Base-by-base conservation (phyloP, 179 eudicot species). In the Amaranthus tricolor region DNA sequence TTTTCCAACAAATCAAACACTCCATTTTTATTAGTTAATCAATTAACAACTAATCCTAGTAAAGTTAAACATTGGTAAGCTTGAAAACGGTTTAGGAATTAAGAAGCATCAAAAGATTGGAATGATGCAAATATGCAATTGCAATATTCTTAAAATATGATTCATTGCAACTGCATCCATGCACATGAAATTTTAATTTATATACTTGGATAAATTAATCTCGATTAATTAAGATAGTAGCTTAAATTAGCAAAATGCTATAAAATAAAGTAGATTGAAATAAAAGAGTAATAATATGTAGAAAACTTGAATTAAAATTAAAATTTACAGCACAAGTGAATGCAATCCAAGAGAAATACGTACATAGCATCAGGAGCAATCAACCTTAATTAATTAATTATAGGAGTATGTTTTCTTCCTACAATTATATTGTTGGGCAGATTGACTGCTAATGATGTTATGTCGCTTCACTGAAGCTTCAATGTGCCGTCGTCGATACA, bases 391-490 rank as follows among this genome's bases (percentile, higher is more conserved):
- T n/a, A n/a, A n/a, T 31, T 31, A 31, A 31, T 31, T 2, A 31
- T 31, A 31, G 40, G 40, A 31, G 40, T 31, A 31, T 68, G 5
- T 53, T 69, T 54, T 69, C 59, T 72, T 63, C 71, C 60, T 60
- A 55, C 43, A 24, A 70, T 31, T 65, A 55, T 43, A 24, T 49
- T 45, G 49, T 70, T 70, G 74, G 80, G 92, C 94, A 91, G 97
- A 85, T 79, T 91, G 94, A 83, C 89, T 90, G 97, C 89, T 90
- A 81, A 86, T 90, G 97, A 91, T 91, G 89, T 80, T 91, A 91
- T 84, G 87, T 82, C 80, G 62, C 74, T 77, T 61, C 74, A 80
- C 14, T 72, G 72, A 77, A 53, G 73, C 77, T 60, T 61, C 40
- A 59, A 44, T 71, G 75, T 76, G 78, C 82, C 60, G 57, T 2